Evolutionary conservation across 192 early-diverging fungal genomes (phyloP).

Genomic region (Mortierella antarctica): DNA sequence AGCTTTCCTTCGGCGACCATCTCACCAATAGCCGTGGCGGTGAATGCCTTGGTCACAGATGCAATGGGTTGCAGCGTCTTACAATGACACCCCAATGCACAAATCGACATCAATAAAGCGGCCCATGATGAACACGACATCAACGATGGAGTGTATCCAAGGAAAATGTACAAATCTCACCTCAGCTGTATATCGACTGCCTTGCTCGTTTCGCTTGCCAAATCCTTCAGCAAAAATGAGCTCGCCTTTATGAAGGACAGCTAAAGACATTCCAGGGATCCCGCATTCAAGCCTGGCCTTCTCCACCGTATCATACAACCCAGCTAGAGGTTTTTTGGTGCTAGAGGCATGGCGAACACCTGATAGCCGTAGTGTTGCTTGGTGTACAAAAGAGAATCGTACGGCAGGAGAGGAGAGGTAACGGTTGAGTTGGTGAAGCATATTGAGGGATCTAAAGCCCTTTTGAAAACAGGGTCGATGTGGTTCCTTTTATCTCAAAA

Average conservation of each 20-base stretch:
- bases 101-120: background rate
- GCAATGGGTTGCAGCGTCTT: conserved; percentile 29
- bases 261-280: conserved; percentile 16
- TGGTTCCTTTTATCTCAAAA: too few species aligned
- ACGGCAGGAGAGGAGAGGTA: too few species aligned
- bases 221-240: conserved; percentile 28
- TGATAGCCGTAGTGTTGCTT: too few species aligned
- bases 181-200: conserved; percentile 15
- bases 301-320: conserved; percentile 5
- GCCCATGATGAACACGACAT: background rate
- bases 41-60: conserved; percentile 29
- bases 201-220: conserved; percentile 14
- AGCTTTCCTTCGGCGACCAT: conserved; percentile 32
- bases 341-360: too few species aligned
- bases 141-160: background rate
- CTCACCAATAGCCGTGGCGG: conserved; percentile 17
- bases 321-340: too few species aligned
- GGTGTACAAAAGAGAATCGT: too few species aligned
- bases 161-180: background rate
- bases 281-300: background rate
- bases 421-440: too few species aligned
- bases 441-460: too few species aligned
- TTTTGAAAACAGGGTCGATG: too few species aligned
- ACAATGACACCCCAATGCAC: background rate
- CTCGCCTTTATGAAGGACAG: conserved; percentile 20